A percentile compares a stretch with the other conserved stretches of the same genome.
Evolutionary conservation across 257 asterid genomes (phyloP).

Genomic region (Solanum pinnatisectum): DNA sequence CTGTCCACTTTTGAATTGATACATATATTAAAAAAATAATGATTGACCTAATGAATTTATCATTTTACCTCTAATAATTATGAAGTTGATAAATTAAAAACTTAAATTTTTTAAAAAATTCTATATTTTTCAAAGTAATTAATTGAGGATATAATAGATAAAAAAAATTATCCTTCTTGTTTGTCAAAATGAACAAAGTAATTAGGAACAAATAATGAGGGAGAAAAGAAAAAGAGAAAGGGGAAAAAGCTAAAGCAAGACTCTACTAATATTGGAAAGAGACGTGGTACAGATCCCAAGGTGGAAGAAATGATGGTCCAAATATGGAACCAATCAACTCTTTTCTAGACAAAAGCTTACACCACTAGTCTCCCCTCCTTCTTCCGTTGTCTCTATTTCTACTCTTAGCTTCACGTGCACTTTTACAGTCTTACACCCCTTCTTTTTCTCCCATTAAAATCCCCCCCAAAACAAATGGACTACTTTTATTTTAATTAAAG

Average conservation of each 20-base stretch:
- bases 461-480: neutral
- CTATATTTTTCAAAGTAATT: too few relatives aligned
- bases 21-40: too few relatives aligned
- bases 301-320: neutral
- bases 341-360: neutral
- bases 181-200: too few relatives aligned
- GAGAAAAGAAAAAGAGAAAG: neutral
- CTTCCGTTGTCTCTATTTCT: slow-evolving; percentile 10
- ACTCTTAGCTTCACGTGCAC: slow-evolving; percentile 24
- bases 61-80: too few relatives aligned
- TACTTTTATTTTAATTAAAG: too few relatives aligned
- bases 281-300: neutral
- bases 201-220: too few relatives aligned
- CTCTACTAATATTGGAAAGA: neutral
- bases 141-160: too few relatives aligned
- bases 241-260: neutral
- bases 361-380: neutral
- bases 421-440: neutral
- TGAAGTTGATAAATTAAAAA: too few relatives aligned
- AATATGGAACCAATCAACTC: neutral
- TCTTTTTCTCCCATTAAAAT: neutral
- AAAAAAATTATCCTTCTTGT: too few relatives aligned
- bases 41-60: too few relatives aligned
- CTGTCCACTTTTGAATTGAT: too few relatives aligned
- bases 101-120: too few relatives aligned